These are phyloP conservation scores for Ceratocystis lukuohia DNA, from an alignment of 2,329 filamentous ascomycete species.

Conservation along the genomic window DNA sequence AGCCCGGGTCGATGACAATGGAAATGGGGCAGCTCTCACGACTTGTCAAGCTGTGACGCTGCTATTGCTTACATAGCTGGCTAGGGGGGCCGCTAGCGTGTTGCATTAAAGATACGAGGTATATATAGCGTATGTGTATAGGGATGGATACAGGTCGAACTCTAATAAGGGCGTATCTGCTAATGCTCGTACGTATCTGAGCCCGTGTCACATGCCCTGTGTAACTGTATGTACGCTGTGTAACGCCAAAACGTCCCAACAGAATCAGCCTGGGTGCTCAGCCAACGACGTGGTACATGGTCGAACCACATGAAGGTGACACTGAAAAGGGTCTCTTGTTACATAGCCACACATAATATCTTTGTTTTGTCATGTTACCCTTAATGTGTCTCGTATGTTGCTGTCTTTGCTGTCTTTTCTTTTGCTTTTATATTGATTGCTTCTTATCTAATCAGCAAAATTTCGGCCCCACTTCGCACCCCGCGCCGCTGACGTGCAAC, in stretches of 20 bases:
- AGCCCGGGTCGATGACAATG: too few relatives aligned
- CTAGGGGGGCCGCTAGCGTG: too few relatives aligned
- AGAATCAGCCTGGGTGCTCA: too few relatives aligned
- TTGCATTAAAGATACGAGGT: too few relatives aligned
- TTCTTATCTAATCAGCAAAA: slow-evolving; percentile 10
- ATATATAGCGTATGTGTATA: too few relatives aligned
- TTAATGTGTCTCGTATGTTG: not conserved
- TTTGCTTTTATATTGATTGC: not conserved
- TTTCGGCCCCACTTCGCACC: slow-evolving; percentile 5
- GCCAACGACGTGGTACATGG: too few relatives aligned
- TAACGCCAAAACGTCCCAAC: not conserved
- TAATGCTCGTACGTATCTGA: not conserved
- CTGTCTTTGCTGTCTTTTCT: not conserved
- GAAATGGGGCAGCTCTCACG: too few relatives aligned
- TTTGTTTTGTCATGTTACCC: not conserved
- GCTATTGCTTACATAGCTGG: too few relatives aligned
- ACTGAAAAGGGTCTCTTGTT: too few relatives aligned
- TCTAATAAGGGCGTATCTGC: not conserved
- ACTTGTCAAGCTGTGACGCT: too few relatives aligned
- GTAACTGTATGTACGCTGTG: not conserved
- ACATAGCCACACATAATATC: not conserved
- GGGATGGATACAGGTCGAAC: not conserved
- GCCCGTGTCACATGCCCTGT: not conserved
- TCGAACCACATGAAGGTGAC: too few relatives aligned
- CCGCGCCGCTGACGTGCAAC: not conserved